Conservation (phyloP, 129 eudicot genomes). For the Tagetes erecta region DNA sequence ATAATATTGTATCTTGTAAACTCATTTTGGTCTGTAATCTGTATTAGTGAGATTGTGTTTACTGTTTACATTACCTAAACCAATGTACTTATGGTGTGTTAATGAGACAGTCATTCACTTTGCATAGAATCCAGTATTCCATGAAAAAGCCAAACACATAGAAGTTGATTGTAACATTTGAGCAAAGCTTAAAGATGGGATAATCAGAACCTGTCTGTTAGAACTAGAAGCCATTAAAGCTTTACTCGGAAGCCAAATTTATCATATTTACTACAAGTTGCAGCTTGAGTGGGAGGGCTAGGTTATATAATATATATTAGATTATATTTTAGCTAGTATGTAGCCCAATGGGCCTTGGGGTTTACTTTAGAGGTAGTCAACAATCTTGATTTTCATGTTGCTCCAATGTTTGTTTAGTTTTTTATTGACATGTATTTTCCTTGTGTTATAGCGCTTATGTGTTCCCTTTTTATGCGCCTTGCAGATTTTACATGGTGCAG, state of each 20-base stretch:
- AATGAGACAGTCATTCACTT: no score
- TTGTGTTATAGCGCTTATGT: constrained; percentile 23
- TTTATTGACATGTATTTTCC: background rate
- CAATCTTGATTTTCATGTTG: constrained; percentile 2
- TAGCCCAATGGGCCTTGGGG: background rate
- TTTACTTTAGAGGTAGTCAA: background rate
- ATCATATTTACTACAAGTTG: background rate
- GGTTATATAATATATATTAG: background rate
- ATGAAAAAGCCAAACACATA: no score
- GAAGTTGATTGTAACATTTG: no score
- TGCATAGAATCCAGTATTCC: no score
- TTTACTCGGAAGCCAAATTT: background rate
- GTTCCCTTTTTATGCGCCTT: constrained; percentile 11
- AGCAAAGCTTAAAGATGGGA: background rate
- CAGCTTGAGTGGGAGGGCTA: background rate
- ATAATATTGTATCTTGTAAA: no score
- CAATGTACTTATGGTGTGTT: no score
- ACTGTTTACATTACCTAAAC: no score
- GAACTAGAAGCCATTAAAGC: background rate
- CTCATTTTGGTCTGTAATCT: no score
- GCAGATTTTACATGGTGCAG: constrained; percentile 94
- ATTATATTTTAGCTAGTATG: background rate
- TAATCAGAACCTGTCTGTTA: background rate
- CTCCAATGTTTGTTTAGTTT: background rate
- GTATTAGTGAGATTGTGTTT: no score